phyloP scores from a whole-genome alignment of 2,329 filamentous ascomycete genomes.

The Cladosporium sp. region DNA sequence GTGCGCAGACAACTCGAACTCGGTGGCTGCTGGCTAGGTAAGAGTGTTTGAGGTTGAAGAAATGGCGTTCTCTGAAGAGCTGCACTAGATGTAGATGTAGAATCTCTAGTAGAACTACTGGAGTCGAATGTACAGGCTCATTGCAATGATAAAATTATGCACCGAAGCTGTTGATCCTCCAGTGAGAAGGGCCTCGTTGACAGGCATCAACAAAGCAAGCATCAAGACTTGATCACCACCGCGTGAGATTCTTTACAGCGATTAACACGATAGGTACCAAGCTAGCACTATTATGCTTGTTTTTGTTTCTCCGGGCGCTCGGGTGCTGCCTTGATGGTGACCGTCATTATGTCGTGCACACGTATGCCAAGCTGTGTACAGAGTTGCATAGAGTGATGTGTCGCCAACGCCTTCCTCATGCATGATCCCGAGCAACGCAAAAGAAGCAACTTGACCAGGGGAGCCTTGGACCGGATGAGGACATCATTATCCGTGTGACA shows the following conservation, averaged over 20 bases:
- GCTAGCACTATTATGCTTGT: background rate
- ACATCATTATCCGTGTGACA: background rate
- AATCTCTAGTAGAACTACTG: background rate
- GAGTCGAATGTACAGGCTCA: background rate
- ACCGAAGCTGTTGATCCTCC: background rate
- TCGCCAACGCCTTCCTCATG: background rate
- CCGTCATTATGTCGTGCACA: background rate
- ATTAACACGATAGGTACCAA: background rate
- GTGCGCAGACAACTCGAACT: slow-evolving; percentile 33
- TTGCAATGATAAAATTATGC: background rate
- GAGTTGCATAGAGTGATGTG: background rate
- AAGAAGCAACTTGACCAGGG: background rate
- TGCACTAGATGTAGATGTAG: background rate
- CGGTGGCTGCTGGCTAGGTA: slow-evolving; percentile 22
- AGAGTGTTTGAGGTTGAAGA: background rate
- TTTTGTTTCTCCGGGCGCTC: background rate
- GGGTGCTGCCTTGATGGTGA: background rate
- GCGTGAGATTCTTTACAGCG: too few species aligned
- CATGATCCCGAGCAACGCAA: background rate
- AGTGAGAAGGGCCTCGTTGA: too few species aligned
- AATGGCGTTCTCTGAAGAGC: background rate
- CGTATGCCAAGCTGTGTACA: background rate
- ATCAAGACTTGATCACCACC: background rate
- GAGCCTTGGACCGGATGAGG: background rate
- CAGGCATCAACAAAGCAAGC: too few species aligned